A percentile compares a stretch with the other conserved stretches of the same genome.
Evolutionary conservation across 2,329 filamentous ascomycete species (phyloP).

Genomic region (Penicillium glabrum): DNA sequence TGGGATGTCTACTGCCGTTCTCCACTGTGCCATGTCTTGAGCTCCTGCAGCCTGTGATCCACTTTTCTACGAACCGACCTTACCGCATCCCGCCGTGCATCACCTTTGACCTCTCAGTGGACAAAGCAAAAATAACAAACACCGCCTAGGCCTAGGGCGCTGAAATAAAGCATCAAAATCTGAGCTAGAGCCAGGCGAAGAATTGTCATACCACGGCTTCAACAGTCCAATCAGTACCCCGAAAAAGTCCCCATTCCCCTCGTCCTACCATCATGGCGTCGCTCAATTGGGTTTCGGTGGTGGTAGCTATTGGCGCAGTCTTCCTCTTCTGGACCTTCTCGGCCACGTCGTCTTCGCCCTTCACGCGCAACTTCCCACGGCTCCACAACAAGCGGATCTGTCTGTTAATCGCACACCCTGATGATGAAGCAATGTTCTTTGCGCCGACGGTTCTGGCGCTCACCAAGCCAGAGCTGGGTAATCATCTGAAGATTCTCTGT

Average conservation of each 20-base stretch:
- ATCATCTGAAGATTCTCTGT: slow-evolving; percentile 93
- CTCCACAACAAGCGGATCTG: slow-evolving; percentile 83
- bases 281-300: slow-evolving; percentile 28
- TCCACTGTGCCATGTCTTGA: slow-evolving; percentile 18
- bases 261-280: slow-evolving; percentile 17
- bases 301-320: slow-evolving; percentile 40
- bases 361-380: slow-evolving; percentile 52
- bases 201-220: background rate
- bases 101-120: background rate
- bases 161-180: background rate
- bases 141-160: background rate
- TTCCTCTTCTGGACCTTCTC: slow-evolving; percentile 46
- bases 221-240: background rate
- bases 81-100: background rate
- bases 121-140: background rate
- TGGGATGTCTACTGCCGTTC: slow-evolving; percentile 1
- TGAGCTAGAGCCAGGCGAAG: background rate
- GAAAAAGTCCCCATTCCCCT: background rate
- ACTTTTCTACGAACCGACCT: slow-evolving; percentile 2
- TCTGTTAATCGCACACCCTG: slow-evolving; percentile 92
- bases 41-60: slow-evolving; percentile 5
- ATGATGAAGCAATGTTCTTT: slow-evolving; percentile 99
- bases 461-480: slow-evolving; percentile 73
- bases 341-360: slow-evolving; percentile 40
- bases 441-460: slow-evolving; percentile 83